Conservation (phyloP, 148 eudicot genomes). For the Nepenthes mirabilis region DNA sequence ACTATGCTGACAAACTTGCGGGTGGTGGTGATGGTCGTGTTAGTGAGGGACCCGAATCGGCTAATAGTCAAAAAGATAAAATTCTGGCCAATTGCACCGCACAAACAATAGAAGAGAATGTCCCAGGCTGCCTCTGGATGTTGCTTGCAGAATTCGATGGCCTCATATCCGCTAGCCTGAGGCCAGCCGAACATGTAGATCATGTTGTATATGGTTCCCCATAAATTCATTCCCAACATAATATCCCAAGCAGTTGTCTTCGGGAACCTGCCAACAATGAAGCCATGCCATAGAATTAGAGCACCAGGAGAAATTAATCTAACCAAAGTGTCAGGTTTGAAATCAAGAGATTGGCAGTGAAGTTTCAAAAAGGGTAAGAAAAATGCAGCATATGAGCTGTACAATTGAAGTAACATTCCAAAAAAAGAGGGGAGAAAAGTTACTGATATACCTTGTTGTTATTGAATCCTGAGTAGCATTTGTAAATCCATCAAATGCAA, state of each 20-base stretch:
- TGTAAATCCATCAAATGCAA: conserved; percentile 96
- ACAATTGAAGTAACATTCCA: not conserved
- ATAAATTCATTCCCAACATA: conserved; percentile 94
- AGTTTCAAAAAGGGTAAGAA: not conserved
- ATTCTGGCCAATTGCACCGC: conserved; percentile 96
- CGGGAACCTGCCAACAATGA: conserved; percentile 46
- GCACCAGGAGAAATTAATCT: not conserved
- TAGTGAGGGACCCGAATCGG: conserved; percentile 89
- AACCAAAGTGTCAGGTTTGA: too few relatives aligned
- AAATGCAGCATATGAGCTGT: not conserved
- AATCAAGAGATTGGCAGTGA: too few relatives aligned
- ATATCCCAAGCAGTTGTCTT: conserved; percentile 96
- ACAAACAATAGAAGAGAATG: conserved; percentile 71
- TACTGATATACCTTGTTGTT: conserved; percentile 41
- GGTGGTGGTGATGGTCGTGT: conserved; percentile 96
- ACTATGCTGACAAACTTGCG: conserved; percentile 93
- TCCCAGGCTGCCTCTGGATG: conserved; percentile 99
- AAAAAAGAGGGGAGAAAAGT: not conserved
- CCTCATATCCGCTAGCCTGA: conserved; percentile 78
- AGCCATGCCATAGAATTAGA: not conserved
- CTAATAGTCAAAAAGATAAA: conserved; percentile 90
- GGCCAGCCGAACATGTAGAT: conserved; percentile 95
- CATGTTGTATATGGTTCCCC: conserved; percentile 92
- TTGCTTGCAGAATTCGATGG: conserved; percentile 68
- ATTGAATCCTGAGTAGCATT: conserved; percentile 99